Base-by-base conservation (phyloP, 257 asterid genomes). In the Datura wrightii region DNA sequence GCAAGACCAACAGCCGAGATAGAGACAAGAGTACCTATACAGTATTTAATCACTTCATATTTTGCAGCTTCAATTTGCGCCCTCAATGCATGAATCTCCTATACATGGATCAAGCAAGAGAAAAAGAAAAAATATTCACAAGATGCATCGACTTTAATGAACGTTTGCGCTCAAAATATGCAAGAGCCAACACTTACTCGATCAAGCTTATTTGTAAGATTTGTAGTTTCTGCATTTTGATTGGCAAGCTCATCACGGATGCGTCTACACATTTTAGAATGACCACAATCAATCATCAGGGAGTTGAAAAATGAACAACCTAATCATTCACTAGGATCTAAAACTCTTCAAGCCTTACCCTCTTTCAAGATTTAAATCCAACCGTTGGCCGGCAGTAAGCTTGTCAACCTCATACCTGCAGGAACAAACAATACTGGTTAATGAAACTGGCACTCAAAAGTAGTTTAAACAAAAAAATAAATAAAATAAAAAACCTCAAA, bases 311-410 rank as follows among this genome's bases (percentile, higher is more conserved):
- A 76, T 39, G n/a, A 52, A 41, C 11, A 36, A 3, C 11, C 66
- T 34, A 19, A 85, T 9, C 52, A 41, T 52, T 66, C 59, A 53
- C 39, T 67, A 66, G 15, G 10, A 37, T 18, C 15, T 34, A 14
- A 48, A n/a, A 86, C 52, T 18, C 10, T 24, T 76, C 46, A 55
- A 14, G 79, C 67, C 87, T 82, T 83, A 90, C 97, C 92, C 90
- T 85, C 90, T 90, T 85, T 92, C 94, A 34, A 91, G 96, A 91
- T 91, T 93, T 85, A 90, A 85, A 88, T 93, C 97, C 88, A 92
- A 85, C 39, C 95, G 97, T 19, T 90, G 94, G 24, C 94, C 95
- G 2, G 93, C 95, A 55, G 90, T 89, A 48, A 90, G 91, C 85
- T 91, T 92, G 84, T 90, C 92, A 83, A 90, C 87, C 88, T 93